Base-by-base conservation (phyloP, 2,329 filamentous ascomycete genomes). In the Phialophora expanda region DNA sequence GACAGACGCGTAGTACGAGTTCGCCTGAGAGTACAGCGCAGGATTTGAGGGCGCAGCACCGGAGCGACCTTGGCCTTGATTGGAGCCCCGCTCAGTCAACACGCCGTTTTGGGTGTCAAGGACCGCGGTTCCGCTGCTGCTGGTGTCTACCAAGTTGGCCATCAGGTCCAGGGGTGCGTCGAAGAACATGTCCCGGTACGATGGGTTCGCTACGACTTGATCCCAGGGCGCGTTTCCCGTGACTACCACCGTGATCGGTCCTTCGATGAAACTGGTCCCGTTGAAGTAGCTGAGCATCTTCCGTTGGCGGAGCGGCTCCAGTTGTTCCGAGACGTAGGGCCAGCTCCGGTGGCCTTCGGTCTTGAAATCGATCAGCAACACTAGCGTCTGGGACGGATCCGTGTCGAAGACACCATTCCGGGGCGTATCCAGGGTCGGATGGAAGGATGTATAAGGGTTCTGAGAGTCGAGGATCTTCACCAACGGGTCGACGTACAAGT, bases 1-100 rank as follows among this genome's bases (percentile, higher is more conserved):
- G 8, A 82, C 80, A 4, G 81, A 84, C 17, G 86, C 85, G 74
- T 87, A 87, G 76, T 83, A 86, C 26, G 83, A 86, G 70, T 86
- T 87, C 14, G 79, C 79, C 6, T 72, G 57, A 69, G 81, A 78
- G 76, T 83, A 85, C 0, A 76, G 75, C 69, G 79, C 76, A 22
- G 80, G 76, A 4, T 73, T 73, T 0, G 75, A 75, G 68, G 80
- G 77, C 30, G 80, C 76, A 2, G 72, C 72, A 34, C 78, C 77
- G 2, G 74, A 66, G 17, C 76, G 75, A 62, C 83, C 84, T 75
- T 85, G 83, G 26, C 81, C 80, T 54, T 71, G 69, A 61, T 77
- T 73, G 30, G 59, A 38, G 66, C 66, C n/a, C 65, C 61, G 61
- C 28, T 50, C 22, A 9, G 30, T 48, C 30, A 64, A 14, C 24